phyloP scores from a whole-genome alignment of 257 asterid species.

The Solanum clarkiae region DNA sequence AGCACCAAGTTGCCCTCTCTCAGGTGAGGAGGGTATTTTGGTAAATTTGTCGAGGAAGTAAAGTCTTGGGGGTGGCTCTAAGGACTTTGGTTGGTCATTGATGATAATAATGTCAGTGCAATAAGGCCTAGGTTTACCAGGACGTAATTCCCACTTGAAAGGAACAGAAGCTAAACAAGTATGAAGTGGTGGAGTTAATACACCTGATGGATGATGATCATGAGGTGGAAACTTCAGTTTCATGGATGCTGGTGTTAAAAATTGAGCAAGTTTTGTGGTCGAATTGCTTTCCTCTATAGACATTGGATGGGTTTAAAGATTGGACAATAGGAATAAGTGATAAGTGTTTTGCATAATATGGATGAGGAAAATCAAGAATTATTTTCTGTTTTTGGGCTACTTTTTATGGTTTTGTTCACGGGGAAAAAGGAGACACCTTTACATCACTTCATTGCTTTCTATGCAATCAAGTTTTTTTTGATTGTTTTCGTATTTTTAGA shows the following conservation, averaged over 20 bases:
- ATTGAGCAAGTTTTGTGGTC: constrained; percentile 30
- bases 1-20: constrained; percentile 8
- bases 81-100: constrained; percentile 3
- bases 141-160: constrained; percentile 72
- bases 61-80: constrained; percentile 52
- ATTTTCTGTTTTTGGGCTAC: background rate
- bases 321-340: background rate
- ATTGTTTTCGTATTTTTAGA: too few species aligned
- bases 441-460: background rate
- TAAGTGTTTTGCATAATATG: background rate
- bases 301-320: background rate
- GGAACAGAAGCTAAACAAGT: constrained; percentile 51
- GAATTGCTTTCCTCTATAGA: background rate
- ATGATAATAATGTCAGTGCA: constrained; percentile 14
- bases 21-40: constrained; percentile 50
- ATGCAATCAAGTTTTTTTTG: too few species aligned
- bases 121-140: constrained; percentile 62
- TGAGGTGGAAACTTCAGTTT: constrained; percentile 18
- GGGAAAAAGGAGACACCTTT: background rate
- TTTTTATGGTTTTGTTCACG: background rate
- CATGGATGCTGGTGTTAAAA: constrained; percentile 1
- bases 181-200: constrained; percentile 44
- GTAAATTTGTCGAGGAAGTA: constrained; percentile 8
- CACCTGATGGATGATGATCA: constrained; percentile 14
- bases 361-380: background rate